phyloP scores from a whole-genome alignment of 345 rosid species.

The Camelina neglecta region DNA sequence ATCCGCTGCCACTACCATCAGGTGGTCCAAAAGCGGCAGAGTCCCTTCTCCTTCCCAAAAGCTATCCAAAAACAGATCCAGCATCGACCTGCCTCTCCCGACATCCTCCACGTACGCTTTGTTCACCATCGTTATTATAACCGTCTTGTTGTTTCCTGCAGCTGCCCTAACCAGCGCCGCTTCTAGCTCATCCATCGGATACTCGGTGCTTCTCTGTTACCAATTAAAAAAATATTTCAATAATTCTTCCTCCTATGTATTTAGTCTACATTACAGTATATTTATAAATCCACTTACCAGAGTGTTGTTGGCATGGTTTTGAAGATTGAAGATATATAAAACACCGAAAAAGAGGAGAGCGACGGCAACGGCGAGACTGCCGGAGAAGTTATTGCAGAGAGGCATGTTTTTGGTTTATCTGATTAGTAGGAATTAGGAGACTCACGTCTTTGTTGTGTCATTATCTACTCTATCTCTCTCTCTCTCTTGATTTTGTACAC shows the following conservation, averaged over 20 bases:
- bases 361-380: constrained; percentile 26
- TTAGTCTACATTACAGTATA: not conserved
- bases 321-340: constrained; percentile 37
- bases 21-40: constrained; percentile 52
- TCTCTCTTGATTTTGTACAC: not conserved
- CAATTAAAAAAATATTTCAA: not conserved
- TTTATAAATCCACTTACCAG: constrained; percentile 38
- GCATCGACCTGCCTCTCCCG: constrained; percentile 54
- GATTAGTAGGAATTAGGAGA: constrained; percentile 24
- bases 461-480: not conserved
- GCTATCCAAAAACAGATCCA: constrained; percentile 72
- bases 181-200: constrained; percentile 55
- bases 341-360: constrained; percentile 48
- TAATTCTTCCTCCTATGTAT: constrained; percentile 29
- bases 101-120: constrained; percentile 68
- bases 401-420: constrained; percentile 44
- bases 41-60: constrained; percentile 82
- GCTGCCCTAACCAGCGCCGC: constrained; percentile 55
- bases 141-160: constrained; percentile 59
- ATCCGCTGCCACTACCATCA: constrained; percentile 70
- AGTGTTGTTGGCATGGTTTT: not conserved
- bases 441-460: constrained; percentile 15
- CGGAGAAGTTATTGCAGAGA: constrained; percentile 24
- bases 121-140: constrained; percentile 69
- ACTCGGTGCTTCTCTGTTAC: constrained; percentile 19